Evolutionary conservation across 495 filamentous ascomycete genomes (phyloP).

Genomic region (Podospora bellae-mahoneyi): DNA sequence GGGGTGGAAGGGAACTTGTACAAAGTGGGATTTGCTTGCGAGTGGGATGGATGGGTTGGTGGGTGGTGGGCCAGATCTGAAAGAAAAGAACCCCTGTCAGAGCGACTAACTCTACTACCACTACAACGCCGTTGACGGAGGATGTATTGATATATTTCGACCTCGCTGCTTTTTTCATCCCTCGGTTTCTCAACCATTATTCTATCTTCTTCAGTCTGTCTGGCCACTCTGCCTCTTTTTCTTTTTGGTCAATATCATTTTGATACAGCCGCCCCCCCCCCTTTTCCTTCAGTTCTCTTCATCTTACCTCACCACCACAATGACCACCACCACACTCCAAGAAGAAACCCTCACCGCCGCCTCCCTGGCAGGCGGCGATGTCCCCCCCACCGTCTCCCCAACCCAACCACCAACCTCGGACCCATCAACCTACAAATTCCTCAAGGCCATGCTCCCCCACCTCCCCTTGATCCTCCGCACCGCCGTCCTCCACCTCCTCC

Average conservation of each 20-base stretch:
- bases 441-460: conserved; percentile 48
- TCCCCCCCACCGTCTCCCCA: neutral
- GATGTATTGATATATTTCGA: neutral
- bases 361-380: neutral
- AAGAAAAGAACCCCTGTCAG: neutral
- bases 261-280: neutral
- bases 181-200: neutral
- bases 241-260: neutral
- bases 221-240: neutral
- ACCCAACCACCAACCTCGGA: neutral
- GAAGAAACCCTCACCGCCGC: neutral
- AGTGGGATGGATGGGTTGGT: neutral
- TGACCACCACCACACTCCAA: neutral
- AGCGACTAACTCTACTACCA: neutral
- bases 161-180: neutral
- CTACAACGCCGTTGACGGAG: neutral
- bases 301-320: neutral
- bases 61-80: neutral
- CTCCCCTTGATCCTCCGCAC: conserved; percentile 67
- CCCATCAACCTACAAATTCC: conserved; percentile 22
- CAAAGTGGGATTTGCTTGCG: neutral
- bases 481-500: conserved; percentile 63
- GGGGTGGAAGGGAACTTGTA: neutral
- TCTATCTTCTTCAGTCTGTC: neutral
- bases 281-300: neutral